Evolutionary conservation across 805 yeast species (phyloP).

Genomic region (Candida alai): DNA sequence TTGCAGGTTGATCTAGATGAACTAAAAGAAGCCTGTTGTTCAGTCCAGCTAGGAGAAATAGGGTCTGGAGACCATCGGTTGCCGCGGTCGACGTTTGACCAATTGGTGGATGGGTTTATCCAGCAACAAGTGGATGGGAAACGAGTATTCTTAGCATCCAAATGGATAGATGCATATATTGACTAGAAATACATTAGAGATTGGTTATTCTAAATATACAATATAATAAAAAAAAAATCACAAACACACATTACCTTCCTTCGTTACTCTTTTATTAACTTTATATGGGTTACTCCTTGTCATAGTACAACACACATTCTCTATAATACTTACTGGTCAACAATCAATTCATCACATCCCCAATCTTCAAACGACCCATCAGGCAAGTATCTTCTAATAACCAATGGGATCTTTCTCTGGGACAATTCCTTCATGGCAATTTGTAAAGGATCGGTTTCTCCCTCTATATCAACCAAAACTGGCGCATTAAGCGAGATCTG

Average conservation of each 20-base stretch:
- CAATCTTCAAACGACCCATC: constrained; percentile 97
- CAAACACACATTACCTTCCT: not conserved
- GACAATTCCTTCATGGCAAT: constrained; percentile 96
- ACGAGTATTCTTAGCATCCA: constrained; percentile 54
- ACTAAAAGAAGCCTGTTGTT: constrained; percentile 45
- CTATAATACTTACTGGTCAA: constrained; percentile 58
- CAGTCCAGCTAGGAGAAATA: constrained; percentile 43
- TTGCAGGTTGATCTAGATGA: constrained; percentile 46
- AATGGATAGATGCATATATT: constrained; percentile 55
- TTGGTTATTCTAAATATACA: constrained; percentile 1
- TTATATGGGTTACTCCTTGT: not conserved
- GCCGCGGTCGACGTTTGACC: constrained; percentile 43
- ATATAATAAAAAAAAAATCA: not conserved
- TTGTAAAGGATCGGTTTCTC: constrained; percentile 97
- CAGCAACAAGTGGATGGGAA: constrained; percentile 56
- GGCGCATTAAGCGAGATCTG: constrained; percentile 99
- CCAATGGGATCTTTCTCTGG: constrained; percentile 91
- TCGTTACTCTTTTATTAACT: constrained; percentile 1
- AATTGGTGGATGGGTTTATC: constrained; percentile 52
- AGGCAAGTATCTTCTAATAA: constrained; percentile 92
- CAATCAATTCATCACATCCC: constrained; percentile 97
- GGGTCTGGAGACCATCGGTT: constrained; percentile 46
- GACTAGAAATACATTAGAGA: constrained; percentile 24
- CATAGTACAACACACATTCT: not conserved
- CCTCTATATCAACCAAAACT: constrained; percentile 94